These are phyloP conservation scores for Tylopilus sp. DNA, from an alignment of 1,284 basidiomycete species.

Conservation along the genomic window DNA sequence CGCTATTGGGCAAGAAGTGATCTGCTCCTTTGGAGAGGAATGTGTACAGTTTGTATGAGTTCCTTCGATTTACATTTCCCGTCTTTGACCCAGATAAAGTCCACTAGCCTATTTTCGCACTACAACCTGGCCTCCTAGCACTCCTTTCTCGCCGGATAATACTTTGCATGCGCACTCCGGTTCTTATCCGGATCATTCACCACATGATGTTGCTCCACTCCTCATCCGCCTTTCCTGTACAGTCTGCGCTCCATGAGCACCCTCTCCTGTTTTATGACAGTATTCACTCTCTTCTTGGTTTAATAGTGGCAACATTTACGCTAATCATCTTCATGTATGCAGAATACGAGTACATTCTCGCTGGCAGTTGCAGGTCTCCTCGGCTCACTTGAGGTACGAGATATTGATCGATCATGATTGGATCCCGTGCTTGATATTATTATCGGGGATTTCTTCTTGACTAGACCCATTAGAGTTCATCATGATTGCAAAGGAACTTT, in stretches of 20 bases:
- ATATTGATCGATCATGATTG: conserved; percentile 34
- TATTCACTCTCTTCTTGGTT: conserved; percentile 40
- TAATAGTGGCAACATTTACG: conserved; percentile 23
- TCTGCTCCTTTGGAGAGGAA: conserved; percentile 52
- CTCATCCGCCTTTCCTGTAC: conserved; percentile 27
- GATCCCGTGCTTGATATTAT: not conserved
- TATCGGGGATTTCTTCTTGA: not conserved
- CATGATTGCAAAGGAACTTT: conserved; percentile 6
- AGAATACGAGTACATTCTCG: conserved; percentile 43
- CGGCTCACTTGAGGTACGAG: conserved; percentile 2
- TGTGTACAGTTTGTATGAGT: conserved; percentile 50
- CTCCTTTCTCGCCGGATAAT: conserved; percentile 32
- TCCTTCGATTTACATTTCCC: conserved; percentile 56
- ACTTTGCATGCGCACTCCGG: conserved; percentile 22
- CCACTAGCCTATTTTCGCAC: conserved; percentile 28
- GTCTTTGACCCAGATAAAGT: conserved; percentile 61
- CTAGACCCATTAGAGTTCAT: not conserved
- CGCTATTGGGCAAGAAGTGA: conserved; percentile 73
- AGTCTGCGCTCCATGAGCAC: conserved; percentile 19
- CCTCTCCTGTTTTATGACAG: conserved; percentile 18
- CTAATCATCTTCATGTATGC: conserved; percentile 26
- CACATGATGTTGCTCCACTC: conserved; percentile 30
- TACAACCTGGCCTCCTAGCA: conserved; percentile 8
- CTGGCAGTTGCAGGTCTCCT: conserved; percentile 1
- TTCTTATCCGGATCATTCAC: conserved; percentile 34